These are phyloP conservation scores for Boechera stricta DNA, from an alignment of 345 rosid species.

Conservation along the genomic window DNA sequence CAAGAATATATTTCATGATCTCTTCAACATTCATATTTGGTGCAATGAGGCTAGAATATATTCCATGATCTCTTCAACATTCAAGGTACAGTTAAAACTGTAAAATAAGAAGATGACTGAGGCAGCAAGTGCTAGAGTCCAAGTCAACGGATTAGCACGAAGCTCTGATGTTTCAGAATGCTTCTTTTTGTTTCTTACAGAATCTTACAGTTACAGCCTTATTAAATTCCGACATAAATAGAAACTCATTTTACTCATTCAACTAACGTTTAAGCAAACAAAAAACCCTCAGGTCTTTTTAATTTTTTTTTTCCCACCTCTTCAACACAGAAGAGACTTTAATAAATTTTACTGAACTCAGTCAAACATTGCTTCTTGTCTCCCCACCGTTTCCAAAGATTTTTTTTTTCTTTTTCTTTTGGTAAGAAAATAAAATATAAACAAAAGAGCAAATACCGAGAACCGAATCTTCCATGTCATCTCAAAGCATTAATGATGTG, in stretches of 20 bases:
- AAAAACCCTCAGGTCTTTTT: constrained; percentile 2
- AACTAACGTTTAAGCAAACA: background rate
- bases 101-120: constrained; percentile 17
- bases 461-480: constrained; percentile 77
- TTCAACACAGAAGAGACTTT: constrained; percentile 7
- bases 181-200: constrained; percentile 44
- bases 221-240: constrained; percentile 37
- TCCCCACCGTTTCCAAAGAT: constrained; percentile 46
- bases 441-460: constrained; percentile 53
- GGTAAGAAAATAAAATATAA: background rate
- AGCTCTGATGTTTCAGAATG: constrained; percentile 38
- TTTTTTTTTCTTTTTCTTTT: background rate
- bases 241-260: constrained; percentile 28
- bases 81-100: background rate
- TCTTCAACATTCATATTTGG: too few species aligned
- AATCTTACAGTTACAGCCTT: constrained; percentile 37
- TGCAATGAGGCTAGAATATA: too few species aligned
- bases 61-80: too few species aligned
- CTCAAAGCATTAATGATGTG: constrained; percentile 59
- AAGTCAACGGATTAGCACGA: constrained; percentile 43
- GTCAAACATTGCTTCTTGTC: constrained; percentile 62
- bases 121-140: constrained; percentile 37
- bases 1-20: too few species aligned
- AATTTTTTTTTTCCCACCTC: constrained; percentile 20
- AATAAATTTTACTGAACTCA: constrained; percentile 36